These are phyloP conservation scores for Fusarium stilboides DNA, from an alignment of 2,329 filamentous ascomycete species.

Conservation along the genomic window DNA sequence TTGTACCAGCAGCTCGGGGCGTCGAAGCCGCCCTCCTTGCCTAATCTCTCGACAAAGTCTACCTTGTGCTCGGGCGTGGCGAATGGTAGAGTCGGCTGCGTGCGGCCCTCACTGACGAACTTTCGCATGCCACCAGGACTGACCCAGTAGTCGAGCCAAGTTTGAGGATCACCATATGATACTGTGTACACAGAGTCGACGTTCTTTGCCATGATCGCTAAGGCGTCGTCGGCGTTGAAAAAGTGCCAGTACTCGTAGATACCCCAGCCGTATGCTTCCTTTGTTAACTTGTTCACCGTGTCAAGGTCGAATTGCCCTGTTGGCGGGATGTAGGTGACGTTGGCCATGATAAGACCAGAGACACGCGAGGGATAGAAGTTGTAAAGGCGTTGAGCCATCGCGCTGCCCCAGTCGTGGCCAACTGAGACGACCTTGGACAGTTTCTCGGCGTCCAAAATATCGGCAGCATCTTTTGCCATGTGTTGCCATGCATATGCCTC, in stretches of 20 bases:
- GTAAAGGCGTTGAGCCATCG: conserved; percentile 58
- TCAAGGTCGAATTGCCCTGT: conserved; percentile 56
- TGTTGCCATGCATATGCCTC: conserved; percentile 55
- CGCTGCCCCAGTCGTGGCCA: conserved; percentile 67
- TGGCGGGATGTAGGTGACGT: conserved; percentile 59
- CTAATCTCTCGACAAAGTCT: conserved; percentile 49
- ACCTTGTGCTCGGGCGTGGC: conserved; percentile 46
- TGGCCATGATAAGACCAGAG: conserved; percentile 59
- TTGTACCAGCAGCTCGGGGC: conserved; percentile 51
- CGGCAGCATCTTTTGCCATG: conserved; percentile 56
- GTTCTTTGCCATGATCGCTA: conserved; percentile 56
- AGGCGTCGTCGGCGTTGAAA: conserved; percentile 58
- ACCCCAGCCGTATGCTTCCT: conserved; percentile 56
- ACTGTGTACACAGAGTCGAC: conserved; percentile 56
- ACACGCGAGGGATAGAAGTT: conserved; percentile 59
- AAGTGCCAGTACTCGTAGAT: conserved; percentile 63
- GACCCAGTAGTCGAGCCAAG: conserved; percentile 57
- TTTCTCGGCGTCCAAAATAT: conserved; percentile 59
- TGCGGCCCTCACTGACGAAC: conserved; percentile 42
- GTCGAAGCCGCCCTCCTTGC: conserved; percentile 47
- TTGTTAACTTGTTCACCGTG: conserved; percentile 50
- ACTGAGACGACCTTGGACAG: conserved; percentile 57
- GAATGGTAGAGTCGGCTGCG: conserved; percentile 46
- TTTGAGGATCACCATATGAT: conserved; percentile 52
- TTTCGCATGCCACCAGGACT: conserved; percentile 53